Conservation (phyloP, 2,329 filamentous ascomycete genomes). For the Fusarium subtropicale region DNA sequence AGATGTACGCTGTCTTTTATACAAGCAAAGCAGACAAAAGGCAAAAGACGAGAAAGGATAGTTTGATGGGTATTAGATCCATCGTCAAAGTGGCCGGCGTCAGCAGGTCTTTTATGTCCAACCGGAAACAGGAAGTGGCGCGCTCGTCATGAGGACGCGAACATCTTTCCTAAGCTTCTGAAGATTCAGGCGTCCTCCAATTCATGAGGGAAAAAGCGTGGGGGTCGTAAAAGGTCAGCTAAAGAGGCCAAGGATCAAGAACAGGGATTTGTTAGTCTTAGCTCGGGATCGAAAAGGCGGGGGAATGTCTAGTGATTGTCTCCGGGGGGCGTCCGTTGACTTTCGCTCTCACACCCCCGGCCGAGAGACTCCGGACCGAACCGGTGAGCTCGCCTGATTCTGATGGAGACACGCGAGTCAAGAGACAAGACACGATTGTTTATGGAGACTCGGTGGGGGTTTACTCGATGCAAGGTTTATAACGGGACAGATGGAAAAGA, state of each 20-base stretch:
- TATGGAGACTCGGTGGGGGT: slow-evolving; percentile 24
- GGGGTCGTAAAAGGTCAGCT: slow-evolving; percentile 36
- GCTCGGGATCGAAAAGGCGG: slow-evolving; percentile 19
- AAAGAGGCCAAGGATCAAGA: background rate
- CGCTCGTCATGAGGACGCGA: slow-evolving; percentile 45
- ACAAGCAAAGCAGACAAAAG: slow-evolving; percentile 16
- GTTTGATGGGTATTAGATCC: slow-evolving; percentile 4
- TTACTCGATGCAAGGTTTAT: background rate
- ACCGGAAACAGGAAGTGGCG: slow-evolving; percentile 26
- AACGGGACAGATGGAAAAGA: background rate
- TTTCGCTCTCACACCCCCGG: slow-evolving; percentile 37
- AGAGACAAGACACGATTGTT: slow-evolving; percentile 4
- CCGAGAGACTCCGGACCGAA: slow-evolving; percentile 46
- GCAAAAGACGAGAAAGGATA: slow-evolving; percentile 15
- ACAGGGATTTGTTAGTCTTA: slow-evolving; percentile 22
- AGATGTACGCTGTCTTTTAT: slow-evolving; percentile 24
- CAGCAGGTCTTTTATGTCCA: slow-evolving; percentile 46
- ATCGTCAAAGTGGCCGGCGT: slow-evolving; percentile 29
- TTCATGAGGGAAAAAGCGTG: slow-evolving; percentile 24
- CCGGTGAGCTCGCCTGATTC: slow-evolving; percentile 20
- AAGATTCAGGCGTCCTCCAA: background rate
- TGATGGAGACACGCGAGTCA: slow-evolving; percentile 2
- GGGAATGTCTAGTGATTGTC: background rate
- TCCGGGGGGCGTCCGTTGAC: slow-evolving; percentile 5
- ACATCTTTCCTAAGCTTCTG: slow-evolving; percentile 19